Conservation (phyloP, 2,329 filamentous ascomycete species). For the Diplodia corticola region DNA sequence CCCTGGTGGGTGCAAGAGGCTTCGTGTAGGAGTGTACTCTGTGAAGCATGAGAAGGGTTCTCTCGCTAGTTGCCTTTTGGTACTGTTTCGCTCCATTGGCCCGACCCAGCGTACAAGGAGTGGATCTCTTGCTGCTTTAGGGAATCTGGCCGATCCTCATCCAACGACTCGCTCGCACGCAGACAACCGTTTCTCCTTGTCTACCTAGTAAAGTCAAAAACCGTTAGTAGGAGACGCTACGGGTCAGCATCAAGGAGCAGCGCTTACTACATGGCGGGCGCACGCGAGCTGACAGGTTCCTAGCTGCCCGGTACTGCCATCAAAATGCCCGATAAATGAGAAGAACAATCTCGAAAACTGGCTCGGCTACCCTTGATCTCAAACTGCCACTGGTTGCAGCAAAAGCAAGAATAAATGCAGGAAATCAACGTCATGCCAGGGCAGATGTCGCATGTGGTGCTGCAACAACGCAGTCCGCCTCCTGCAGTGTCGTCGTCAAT, state of each 20-base stretch:
- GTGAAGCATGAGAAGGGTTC: background rate
- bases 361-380: too few relatives aligned
- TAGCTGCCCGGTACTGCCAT: background rate
- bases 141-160: background rate
- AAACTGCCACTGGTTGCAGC: background rate
- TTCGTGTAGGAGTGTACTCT: background rate
- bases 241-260: background rate
- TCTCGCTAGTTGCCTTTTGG: background rate
- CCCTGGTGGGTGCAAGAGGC: background rate
- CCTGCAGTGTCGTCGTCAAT: background rate
- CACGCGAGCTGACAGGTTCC: too few relatives aligned
- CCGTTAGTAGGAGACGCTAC: too few relatives aligned
- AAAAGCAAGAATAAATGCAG: background rate
- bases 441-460: background rate
- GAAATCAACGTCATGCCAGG: background rate
- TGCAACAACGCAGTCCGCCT: background rate
- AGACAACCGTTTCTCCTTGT: background rate
- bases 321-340: background rate
- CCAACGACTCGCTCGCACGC: background rate
- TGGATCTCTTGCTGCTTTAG: background rate
- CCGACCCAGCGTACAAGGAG: background rate
- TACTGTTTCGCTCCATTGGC: background rate
- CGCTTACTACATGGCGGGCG: too few relatives aligned
- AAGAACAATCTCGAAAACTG: background rate
- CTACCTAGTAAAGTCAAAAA: background rate